Conservation (phyloP, 352 stramenopile genomes). For the Saprolegnia diclina region DNA sequence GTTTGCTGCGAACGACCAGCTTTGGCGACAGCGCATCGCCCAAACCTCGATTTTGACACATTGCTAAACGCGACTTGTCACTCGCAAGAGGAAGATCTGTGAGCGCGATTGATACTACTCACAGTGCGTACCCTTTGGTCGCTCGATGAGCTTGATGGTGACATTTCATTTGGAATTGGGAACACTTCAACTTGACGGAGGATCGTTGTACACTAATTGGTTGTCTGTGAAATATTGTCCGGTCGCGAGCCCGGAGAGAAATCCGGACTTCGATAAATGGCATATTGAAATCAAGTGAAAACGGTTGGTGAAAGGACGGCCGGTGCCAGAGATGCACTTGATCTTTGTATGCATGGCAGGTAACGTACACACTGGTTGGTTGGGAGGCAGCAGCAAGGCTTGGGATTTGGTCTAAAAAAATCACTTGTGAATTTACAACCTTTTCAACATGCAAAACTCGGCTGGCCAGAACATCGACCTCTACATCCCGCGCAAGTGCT, state of each 20-base stretch:
- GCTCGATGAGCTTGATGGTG: no score
- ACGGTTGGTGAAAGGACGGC: slow-evolving; percentile 18
- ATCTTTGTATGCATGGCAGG: slow-evolving; percentile 44
- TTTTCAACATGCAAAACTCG: slow-evolving; percentile 96
- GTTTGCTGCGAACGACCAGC: no score
- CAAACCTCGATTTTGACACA: no score
- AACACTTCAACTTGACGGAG: no score
- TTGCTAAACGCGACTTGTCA: no score
- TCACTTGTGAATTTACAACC: slow-evolving; percentile 27
- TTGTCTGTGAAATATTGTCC: not conserved
- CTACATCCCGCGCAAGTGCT: slow-evolving; percentile 99
- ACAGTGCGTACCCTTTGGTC: no score
- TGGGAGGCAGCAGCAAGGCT: slow-evolving; percentile 30
- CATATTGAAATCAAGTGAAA: slow-evolving; percentile 26
- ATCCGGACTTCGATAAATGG: not conserved
- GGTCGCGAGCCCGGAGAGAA: no score
- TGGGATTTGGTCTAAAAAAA: not conserved
- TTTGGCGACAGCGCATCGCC: no score
- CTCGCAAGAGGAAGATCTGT: no score
- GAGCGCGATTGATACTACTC: no score
- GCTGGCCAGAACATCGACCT: slow-evolving; percentile 96
- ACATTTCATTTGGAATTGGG: no score
- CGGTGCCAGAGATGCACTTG: slow-evolving; percentile 30
- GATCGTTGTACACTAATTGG: no score
- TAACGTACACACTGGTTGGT: slow-evolving; percentile 84